Base-by-base conservation (phyloP, 345 rosid species). In the Rhodamnia argentea region DNA sequence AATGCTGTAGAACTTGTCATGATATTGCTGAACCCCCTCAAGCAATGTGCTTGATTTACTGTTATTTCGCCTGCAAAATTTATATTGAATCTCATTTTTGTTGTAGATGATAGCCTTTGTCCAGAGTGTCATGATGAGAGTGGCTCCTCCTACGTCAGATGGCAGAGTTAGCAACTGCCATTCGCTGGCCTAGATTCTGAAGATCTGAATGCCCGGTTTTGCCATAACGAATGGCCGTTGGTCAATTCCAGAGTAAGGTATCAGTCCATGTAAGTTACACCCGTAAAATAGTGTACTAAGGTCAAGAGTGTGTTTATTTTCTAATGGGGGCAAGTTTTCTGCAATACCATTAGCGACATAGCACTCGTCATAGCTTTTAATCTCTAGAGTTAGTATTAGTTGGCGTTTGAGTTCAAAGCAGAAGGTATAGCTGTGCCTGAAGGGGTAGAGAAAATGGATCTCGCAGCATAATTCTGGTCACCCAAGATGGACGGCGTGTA, bases 91-190 rank as follows among this genome's bases (percentile, higher is more conserved):
- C 70, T 62, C 57, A 59, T 26, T 58, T 81, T 5, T 55, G 76
- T 32, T 87, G 88, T 81, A 96, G 98, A 89, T 91, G 91, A 86
- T 93, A 87, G 98, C 97, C 50, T 94, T 96, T 83, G 78, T 92
- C 75, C 98, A 94, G 89, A 96, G 99, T 85, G 83, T 94, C 52
- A 90, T 94, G 96, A 96, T 95, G 85, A 91, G 94, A 90, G 88
- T 87, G 74, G 88, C 92, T 86, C 92, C 92, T 85, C 96, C 95
- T 50, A 86, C 89, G 84, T 83, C 95, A 78, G 87, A 84, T 26
- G 86, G 83, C 40, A 86, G 88, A 57, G 86, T 32, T 59, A 51
- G 83, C 82, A 85, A 83, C 54, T 8, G 88, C 88, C 87, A 14
- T 32, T 32, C 52, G 29, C 44, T 50, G 44, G 85, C 88, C 51